Conservation (phyloP, 2,329 filamentous ascomycete genomes). For the Dendryphion nanum region DNA sequence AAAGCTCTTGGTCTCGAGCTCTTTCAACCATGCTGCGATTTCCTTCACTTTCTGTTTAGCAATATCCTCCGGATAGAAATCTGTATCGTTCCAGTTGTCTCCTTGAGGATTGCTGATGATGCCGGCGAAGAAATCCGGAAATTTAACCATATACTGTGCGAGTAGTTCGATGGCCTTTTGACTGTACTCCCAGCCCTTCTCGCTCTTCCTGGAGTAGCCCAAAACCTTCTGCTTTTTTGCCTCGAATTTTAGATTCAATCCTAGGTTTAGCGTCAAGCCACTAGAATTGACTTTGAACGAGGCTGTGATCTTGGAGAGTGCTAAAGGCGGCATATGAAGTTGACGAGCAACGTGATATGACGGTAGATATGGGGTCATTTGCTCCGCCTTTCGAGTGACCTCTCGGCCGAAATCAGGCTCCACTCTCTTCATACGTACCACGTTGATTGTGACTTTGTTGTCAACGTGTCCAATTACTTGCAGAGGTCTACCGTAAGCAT, state of each 20-base stretch:
- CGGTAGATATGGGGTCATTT: slow-evolving; percentile 72
- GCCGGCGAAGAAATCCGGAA: slow-evolving; percentile 91
- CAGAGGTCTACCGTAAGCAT: slow-evolving; percentile 86
- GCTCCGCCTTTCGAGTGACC: slow-evolving; percentile 70
- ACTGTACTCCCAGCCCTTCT: slow-evolving; percentile 94
- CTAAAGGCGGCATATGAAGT: slow-evolving; percentile 77
- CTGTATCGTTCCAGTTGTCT: slow-evolving; percentile 78
- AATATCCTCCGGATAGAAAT: slow-evolving; percentile 75
- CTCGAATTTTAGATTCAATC: slow-evolving; percentile 96
- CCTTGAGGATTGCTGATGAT: slow-evolving; percentile 83
- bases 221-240: slow-evolving; percentile 92
- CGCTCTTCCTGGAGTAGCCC: slow-evolving; percentile 85
- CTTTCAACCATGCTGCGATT: slow-evolving; percentile 90
- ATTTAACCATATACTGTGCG: slow-evolving; percentile 84
- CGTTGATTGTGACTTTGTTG: slow-evolving; percentile 74
- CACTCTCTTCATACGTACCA: slow-evolving; percentile 69
- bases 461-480: slow-evolving; percentile 72
- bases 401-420: slow-evolving; percentile 79
- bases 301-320: slow-evolving; percentile 93
- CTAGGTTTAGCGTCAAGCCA: slow-evolving; percentile 81
- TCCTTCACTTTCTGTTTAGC: slow-evolving; percentile 86
- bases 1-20: slow-evolving; percentile 84
- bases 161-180: slow-evolving; percentile 77
- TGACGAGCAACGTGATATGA: slow-evolving; percentile 86
- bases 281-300: slow-evolving; percentile 84